Evolutionary conservation across 2,329 filamentous ascomycete genomes (phyloP).

Genomic region (Aspergillus neoniger): DNA sequence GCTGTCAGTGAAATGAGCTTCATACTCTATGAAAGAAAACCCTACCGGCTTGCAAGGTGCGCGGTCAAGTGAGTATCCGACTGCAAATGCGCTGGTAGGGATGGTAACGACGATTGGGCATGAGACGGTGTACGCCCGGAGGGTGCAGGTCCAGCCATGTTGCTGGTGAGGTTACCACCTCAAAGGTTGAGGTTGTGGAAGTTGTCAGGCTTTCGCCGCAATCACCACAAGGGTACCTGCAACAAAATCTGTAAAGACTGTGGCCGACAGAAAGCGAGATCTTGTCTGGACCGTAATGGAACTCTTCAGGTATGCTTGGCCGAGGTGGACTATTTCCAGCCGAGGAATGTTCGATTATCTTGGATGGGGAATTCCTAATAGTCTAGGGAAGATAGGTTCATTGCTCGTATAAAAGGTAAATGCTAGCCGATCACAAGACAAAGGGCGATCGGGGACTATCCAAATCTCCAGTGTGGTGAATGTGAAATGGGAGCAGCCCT

Average conservation of each 20-base stretch:
- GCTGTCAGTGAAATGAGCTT: conserved; percentile 10
- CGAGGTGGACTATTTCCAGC: conserved; percentile 4
- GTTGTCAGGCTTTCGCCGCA: neutral
- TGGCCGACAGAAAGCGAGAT: neutral
- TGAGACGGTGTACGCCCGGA: conserved; percentile 60
- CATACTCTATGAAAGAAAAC: neutral
- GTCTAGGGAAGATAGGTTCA: conserved; percentile 14
- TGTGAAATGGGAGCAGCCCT: conserved; percentile 1
- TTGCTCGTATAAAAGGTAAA: conserved; percentile 13
- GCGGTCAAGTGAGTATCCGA: conserved; percentile 55
- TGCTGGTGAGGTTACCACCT: conserved; percentile 18
- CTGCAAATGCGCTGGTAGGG: conserved; percentile 71
- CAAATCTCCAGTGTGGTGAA: neutral
- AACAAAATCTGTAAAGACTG: neutral
- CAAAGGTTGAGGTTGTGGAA: conserved; percentile 10
- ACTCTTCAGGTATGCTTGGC: conserved; percentile 3
- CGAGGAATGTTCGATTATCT: conserved; percentile 16
- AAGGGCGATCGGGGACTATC: neutral
- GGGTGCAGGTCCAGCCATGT: conserved; percentile 43
- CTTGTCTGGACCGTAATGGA: conserved; percentile 1
- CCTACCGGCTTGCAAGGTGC: conserved; percentile 53
- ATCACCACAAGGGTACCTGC: neutral
- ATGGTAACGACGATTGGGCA: conserved; percentile 79
- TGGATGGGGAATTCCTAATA: conserved; percentile 16
- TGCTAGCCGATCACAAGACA: neutral